Evolutionary conservation across 352 stramenopile species (phyloP).

Genomic region (Phytophthora parvispora): DNA sequence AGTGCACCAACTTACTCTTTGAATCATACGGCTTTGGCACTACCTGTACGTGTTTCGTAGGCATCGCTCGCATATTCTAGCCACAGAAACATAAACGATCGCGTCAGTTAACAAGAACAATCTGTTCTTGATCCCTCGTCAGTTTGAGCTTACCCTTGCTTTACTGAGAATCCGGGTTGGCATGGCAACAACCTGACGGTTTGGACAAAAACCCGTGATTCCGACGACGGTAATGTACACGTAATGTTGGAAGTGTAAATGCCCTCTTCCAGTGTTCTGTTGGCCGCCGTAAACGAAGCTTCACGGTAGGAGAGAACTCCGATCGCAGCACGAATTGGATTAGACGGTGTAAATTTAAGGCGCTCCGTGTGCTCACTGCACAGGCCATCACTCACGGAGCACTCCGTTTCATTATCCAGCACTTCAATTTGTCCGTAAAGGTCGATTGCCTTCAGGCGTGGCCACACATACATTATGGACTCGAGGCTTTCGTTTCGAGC

Average conservation of each 20-base stretch:
- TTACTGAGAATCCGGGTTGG: slow-evolving; percentile 52
- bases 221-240: slow-evolving; percentile 50
- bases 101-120: slow-evolving; percentile 2
- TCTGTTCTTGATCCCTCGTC: too few species aligned
- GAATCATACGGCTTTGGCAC: too few species aligned
- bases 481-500: slow-evolving; percentile 36
- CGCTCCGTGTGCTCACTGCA: slow-evolving; percentile 13
- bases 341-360: slow-evolving; percentile 45
- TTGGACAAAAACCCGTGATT: slow-evolving; percentile 39
- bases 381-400: slow-evolving; percentile 31
- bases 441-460: slow-evolving; percentile 64
- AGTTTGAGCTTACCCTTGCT: slow-evolving; percentile 47
- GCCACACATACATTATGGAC: slow-evolving; percentile 47
- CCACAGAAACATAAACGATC: slow-evolving; percentile 9
- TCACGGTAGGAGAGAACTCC: slow-evolving; percentile 57
- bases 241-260: slow-evolving; percentile 55
- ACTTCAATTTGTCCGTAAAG: slow-evolving; percentile 74
- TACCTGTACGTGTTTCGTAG: slow-evolving; percentile 65
- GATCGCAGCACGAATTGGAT: slow-evolving; percentile 22
- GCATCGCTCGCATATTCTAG: slow-evolving; percentile 69
- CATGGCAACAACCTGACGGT: slow-evolving; percentile 54
- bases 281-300: slow-evolving; percentile 43
- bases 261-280: slow-evolving; percentile 24
- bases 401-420: slow-evolving; percentile 60
- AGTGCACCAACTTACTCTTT: background rate